These are phyloP conservation scores for Vanderwaltozyma tropicalis DNA, from an alignment of 805 yeast genomes.

Conservation along the genomic window DNA sequence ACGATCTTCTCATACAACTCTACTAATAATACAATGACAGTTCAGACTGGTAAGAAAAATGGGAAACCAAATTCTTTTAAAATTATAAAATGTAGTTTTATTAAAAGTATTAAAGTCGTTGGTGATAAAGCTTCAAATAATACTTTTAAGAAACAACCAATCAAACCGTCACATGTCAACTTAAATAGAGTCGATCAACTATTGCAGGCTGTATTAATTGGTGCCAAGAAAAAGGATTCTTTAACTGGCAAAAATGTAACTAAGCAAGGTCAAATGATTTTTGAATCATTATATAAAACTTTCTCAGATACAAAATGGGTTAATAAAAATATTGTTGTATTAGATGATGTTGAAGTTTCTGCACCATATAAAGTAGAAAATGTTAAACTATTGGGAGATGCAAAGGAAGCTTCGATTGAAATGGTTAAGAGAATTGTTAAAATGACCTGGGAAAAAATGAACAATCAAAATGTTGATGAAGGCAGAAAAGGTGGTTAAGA, in stretches of 20 bases:
- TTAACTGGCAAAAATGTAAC: conserved; percentile 31
- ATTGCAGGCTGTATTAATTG: conserved; percentile 18
- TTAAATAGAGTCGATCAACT: conserved; percentile 20
- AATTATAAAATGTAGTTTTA: conserved; percentile 46
- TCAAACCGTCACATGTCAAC: conserved; percentile 28
- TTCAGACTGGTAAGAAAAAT: conserved; percentile 16
- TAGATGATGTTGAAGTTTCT: conserved; percentile 37
- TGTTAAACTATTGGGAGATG: conserved; percentile 10
- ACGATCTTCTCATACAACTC: conserved; percentile 52
- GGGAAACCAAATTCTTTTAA: conserved; percentile 29
- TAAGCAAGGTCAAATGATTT: conserved; percentile 35
- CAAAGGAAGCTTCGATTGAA: conserved; percentile 27
- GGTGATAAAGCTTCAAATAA: conserved; percentile 29
- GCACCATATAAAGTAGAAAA: conserved; percentile 35
- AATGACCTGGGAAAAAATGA: conserved; percentile 34
- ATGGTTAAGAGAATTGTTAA: conserved; percentile 41
- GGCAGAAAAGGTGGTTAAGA: conserved; percentile 44
- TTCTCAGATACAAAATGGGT: conserved; percentile 37
- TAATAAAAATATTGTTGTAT: conserved; percentile 34
- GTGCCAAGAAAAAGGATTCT: conserved; percentile 15
- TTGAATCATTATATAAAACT: conserved; percentile 36
- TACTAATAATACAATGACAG: conserved; percentile 29
- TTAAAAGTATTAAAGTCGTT: conserved; percentile 41
- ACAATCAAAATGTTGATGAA: conserved; percentile 26
- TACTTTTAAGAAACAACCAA: conserved; percentile 25